phyloP scores from a whole-genome alignment of 2,329 filamentous ascomycete species.

The Alternaria angustiovoidea region DNA sequence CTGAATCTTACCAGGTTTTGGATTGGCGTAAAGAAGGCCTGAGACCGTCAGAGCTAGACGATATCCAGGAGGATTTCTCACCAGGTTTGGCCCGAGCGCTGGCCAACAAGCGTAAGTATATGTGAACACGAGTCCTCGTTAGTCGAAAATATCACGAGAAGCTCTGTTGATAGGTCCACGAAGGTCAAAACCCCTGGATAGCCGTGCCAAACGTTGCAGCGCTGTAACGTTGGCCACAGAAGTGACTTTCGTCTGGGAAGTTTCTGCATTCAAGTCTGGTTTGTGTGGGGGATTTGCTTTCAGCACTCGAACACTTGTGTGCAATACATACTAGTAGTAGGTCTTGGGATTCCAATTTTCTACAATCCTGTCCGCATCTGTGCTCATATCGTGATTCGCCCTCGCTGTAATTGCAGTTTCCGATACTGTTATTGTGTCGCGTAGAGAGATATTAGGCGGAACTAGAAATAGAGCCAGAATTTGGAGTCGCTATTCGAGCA shows the following conservation, averaged over 20 bases:
- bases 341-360: not conserved
- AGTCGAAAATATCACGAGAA: not conserved
- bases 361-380: not conserved
- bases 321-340: not conserved
- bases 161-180: not conserved
- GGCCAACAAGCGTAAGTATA: not conserved
- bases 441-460: not conserved
- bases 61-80: not conserved
- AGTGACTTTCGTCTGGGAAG: not conserved
- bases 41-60: not conserved
- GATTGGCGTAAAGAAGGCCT: constrained; percentile 5
- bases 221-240: not conserved
- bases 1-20: constrained; percentile 3
- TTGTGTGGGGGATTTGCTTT: not conserved
- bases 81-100: not conserved
- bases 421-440: not conserved
- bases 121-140: not conserved
- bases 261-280: not conserved
- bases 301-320: not conserved
- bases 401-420: not conserved
- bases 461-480: not conserved
- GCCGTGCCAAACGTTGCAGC: not conserved
- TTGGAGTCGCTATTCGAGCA: not conserved
- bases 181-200: not conserved
- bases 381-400: not conserved